Base-by-base conservation (phyloP, 2,329 filamentous ascomycete genomes). In the Sodiomyces alkalinus region DNA sequence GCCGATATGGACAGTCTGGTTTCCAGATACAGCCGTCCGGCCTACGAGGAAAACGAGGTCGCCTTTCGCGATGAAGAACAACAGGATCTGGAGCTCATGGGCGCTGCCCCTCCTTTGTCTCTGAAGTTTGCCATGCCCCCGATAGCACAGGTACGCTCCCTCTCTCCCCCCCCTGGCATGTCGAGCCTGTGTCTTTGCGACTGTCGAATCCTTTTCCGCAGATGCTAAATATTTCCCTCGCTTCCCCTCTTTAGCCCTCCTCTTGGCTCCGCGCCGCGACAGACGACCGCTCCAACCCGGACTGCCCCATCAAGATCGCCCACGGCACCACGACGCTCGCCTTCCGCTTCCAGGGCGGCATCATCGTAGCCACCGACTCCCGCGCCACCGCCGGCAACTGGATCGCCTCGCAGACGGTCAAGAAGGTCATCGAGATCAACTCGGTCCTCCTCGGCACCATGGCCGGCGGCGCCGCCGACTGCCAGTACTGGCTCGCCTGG, bases 341-440 rank as follows among this genome's bases (percentile, higher is more conserved):
- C 38, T 98, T 98, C 70, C 77, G 87, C 52, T 98, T 96, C 69
- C 76, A 96, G 62, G 86, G 86, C 47, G 90, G 90, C 51, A 96
- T 98, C 60, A 92, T 98, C 50, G 87, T 98, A 29, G 87, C 87
- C 30, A 98, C 90, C 34, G 90, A 98, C 62, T 98, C 90, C 35
- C 76, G 90, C 60, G 90, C 90, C 35, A 93, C 90, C 26, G 87
- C 90, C 17, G 90, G 90, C 48, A 92, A 90, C 71, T 98, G 90
- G 90, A 98, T 98, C 58, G 90, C 90, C 41, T 92, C 82, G 60
- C 90, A 98, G 68, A 98, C 90, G 30, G 90, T 98, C 51, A 98
- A 98, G 75, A 98, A 98, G 70, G 90, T 98, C 43, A 96, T 98
- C 51, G 85, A 93, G 68, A 93, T 93, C 67, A 93, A 93, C 65